These are phyloP conservation scores for Pyracantha coccinea DNA, from an alignment of 331 rosid species.

Conservation along the genomic window DNA sequence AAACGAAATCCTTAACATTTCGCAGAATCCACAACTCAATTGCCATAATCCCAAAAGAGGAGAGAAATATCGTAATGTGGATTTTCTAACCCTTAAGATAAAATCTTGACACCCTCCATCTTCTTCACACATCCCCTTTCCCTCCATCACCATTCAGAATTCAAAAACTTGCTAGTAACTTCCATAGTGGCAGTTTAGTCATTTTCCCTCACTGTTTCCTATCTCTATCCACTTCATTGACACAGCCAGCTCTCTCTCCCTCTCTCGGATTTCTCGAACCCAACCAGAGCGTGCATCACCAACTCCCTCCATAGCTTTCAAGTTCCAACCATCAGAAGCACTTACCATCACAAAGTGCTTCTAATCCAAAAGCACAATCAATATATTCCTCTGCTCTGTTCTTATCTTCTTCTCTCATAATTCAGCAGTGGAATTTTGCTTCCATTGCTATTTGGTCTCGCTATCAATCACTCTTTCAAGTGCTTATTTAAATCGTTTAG, in stretches of 20 bases:
- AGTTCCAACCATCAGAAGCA: conserved; percentile 33
- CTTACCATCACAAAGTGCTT: conserved; percentile 31
- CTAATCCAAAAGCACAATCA: conserved; percentile 32
- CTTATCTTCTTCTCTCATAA: conserved; percentile 19
- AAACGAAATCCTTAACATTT: neutral
- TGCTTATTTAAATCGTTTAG: conserved; percentile 6
- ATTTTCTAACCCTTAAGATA: neutral
- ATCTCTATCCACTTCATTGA: conserved; percentile 40
- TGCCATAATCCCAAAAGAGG: neutral
- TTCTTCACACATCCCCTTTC: neutral
- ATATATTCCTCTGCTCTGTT: conserved; percentile 14
- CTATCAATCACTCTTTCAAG: neutral
- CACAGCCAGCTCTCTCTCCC: conserved; percentile 24
- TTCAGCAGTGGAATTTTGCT: conserved; percentile 15
- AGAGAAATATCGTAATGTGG: neutral
- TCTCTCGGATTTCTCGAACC: conserved; percentile 32
- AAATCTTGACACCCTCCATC: too few species aligned
- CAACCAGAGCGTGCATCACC: conserved; percentile 38
- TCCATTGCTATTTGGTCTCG: neutral
- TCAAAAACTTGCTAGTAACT: conserved; percentile 14
- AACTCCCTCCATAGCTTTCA: conserved; percentile 50
- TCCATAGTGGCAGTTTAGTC: conserved; percentile 52
- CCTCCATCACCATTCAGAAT: conserved; percentile 11
- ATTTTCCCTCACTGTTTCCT: conserved; percentile 21
- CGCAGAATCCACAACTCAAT: neutral